Percentiles rank a stretch among this genome's conserved stretches.
Conservation (phyloP, 2,329 filamentous ascomycete genomes). For the Paraphoma chrysanthemicola region DNA sequence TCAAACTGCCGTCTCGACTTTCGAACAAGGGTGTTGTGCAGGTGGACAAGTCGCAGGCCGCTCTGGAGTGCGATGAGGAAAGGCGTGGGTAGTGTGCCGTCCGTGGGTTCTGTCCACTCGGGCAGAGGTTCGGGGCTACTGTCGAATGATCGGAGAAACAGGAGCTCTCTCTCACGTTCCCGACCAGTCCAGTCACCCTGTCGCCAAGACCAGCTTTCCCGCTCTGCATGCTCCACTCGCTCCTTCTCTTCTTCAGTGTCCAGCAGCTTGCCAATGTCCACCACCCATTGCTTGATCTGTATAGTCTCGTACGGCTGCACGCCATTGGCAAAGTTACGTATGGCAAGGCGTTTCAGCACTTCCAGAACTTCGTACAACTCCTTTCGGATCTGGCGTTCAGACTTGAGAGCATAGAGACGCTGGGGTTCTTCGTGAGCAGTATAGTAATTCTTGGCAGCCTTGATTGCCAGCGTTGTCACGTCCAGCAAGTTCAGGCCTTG, state of each 20-base stretch:
- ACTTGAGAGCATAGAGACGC: constrained; percentile 83
- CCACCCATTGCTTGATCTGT: constrained; percentile 81
- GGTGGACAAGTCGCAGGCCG: constrained; percentile 79
- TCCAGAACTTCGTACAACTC: constrained; percentile 89
- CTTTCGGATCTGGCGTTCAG: constrained; percentile 82
- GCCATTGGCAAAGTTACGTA: constrained; percentile 83
- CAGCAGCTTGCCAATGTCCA: constrained; percentile 78
- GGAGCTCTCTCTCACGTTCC: constrained; percentile 79
- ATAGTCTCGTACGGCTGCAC: constrained; percentile 78
- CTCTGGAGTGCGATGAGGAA: constrained; percentile 79
- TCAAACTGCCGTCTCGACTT: constrained; percentile 88
- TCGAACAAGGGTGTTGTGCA: constrained; percentile 88
- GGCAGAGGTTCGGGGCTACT: constrained; percentile 66
- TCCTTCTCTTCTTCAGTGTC: constrained; percentile 79
- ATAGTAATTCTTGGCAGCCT: constrained; percentile 95
- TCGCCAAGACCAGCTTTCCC: constrained; percentile 81
- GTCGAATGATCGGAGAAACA: constrained; percentile 81
- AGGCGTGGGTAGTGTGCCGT: constrained; percentile 67
- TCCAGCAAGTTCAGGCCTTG: constrained; percentile 93
- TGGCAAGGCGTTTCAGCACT: constrained; percentile 88
- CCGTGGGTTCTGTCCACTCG: constrained; percentile 67
- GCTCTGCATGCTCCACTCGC: constrained; percentile 72
- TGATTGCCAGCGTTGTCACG: constrained; percentile 91
- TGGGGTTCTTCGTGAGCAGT: constrained; percentile 89
- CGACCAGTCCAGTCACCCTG: constrained; percentile 74